Percentiles rank a stretch among this genome's conserved stretches.
Evolutionary conservation across 169 alveolate genomes (phyloP).

Genomic region (Cyclospora cayetanensis): DNA sequence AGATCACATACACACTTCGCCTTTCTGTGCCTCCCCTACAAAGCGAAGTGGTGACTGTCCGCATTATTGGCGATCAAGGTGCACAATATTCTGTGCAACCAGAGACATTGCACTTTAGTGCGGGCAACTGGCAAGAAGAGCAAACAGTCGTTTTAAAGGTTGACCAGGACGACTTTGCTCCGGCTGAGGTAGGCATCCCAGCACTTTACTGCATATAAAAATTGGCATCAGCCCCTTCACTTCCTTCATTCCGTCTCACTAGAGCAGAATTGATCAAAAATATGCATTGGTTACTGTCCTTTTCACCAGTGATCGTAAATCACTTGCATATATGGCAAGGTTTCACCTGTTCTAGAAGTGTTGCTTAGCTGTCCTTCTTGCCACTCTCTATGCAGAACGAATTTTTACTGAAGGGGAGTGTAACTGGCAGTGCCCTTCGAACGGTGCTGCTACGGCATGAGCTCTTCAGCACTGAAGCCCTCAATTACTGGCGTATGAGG

Average conservation of each 20-base stretch:
- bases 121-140: background rate
- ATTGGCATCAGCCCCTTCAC: too few relatives aligned
- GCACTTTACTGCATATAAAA: too few relatives aligned
- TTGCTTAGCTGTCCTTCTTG: background rate
- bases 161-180: constrained; percentile 50
- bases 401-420: constrained; percentile 7
- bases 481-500: constrained; percentile 14
- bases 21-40: constrained; percentile 44
- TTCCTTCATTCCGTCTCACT: too few relatives aligned
- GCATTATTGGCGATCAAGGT: background rate
- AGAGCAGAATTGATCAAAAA: too few relatives aligned
- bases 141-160: background rate
- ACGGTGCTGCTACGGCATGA: constrained; percentile 5
- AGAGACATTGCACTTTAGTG: constrained; percentile 11
- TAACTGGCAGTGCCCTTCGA: background rate
- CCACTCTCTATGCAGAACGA: background rate
- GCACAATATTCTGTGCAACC: constrained; percentile 20
- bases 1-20: constrained; percentile 49
- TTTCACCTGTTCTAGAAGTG: background rate
- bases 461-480: constrained; percentile 14
- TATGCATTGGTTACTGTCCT: background rate
- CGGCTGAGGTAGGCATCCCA: constrained; percentile 13
- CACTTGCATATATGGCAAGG: background rate
- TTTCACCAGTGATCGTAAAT: background rate
- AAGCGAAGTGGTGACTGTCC: constrained; percentile 9